Base-by-base conservation (phyloP, 192 early-diverging fungal genomes). In the Mycoemilia scoparia region DNA sequence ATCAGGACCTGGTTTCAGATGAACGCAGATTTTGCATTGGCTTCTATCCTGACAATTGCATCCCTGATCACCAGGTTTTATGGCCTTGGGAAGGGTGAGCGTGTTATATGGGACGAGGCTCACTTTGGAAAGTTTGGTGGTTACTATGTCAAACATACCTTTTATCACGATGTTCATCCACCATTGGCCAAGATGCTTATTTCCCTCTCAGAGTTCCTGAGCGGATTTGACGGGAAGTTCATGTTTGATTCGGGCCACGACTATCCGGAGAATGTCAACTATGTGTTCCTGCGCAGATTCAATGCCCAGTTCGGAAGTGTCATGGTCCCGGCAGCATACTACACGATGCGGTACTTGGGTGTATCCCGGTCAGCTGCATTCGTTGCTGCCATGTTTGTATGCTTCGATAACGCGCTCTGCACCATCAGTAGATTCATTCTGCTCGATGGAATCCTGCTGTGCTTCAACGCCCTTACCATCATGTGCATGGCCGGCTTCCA, bases 121-220 rank as follows among this genome's bases (percentile, higher is more conserved):
- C 52, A 60, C 36, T 57, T 58, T 41, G 53, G 44, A 37, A 67
- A 93, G 70, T 98, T 98, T 63, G 95, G 77, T 11, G 83, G 79
- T 6, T 63, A 87, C 50, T 98, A 98, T 57, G 49, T 98, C 25
- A 89, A 92, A 36, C 55, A 70, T 15, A 80, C 82, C 26, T 98
- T 95, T 42, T 98, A 95, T 46, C 87, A 87, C 50, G 95, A 98
- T 59, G 91, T 98, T 1, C 95, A 98, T 46, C 95, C 95, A 19
- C 91, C 95, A 3, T 57, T 95, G 37, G 91, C 91, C 26, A 98
- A 98, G 63, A 96, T 96, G 70, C 63, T 98, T 15, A 71, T 89
- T 13, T 90, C 77, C 1, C 52, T 95, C 11, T 70, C 87, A 2
- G 95, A 83, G 24, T 34, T 70, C 0, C 32, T 98, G 15, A 80